Conservation (phyloP, 1,139 yeast species). For the Saccharomyces hybrid region DNA sequence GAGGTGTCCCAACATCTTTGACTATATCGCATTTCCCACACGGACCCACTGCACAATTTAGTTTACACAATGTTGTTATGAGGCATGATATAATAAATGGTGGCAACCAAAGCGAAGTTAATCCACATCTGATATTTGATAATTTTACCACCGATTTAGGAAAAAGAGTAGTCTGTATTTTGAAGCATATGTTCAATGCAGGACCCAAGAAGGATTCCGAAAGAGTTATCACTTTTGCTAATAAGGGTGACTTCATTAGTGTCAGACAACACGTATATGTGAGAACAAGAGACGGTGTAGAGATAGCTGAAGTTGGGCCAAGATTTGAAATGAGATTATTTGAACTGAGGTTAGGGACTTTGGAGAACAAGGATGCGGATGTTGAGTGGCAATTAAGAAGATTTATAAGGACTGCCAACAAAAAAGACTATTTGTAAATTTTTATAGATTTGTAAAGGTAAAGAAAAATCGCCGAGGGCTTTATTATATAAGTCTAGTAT, state of each 20-base stretch:
- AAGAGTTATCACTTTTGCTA: constrained; percentile 84
- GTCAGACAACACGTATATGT: constrained; percentile 95
- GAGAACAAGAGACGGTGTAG: constrained; percentile 79
- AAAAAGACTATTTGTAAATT: constrained; percentile 67
- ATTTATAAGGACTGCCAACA: constrained; percentile 87
- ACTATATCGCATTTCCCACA: constrained; percentile 95
- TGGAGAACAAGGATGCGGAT: constrained; percentile 96
- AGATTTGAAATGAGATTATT: constrained; percentile 91
- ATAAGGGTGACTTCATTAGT: constrained; percentile 81
- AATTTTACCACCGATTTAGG: constrained; percentile 84
- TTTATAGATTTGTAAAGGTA: not conserved
- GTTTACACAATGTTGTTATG: constrained; percentile 86
- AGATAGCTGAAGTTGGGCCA: constrained; percentile 96
- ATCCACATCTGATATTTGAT: constrained; percentile 90
- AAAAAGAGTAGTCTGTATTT: constrained; percentile 65
- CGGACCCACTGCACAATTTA: constrained; percentile 93
- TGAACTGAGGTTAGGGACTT: constrained; percentile 79
- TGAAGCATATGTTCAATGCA: constrained; percentile 90
- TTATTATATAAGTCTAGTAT: not conserved
- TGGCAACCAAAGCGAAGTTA: constrained; percentile 84
- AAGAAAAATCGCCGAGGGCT: not conserved
- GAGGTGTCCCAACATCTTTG: constrained; percentile 95
- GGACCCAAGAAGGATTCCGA: constrained; percentile 89
- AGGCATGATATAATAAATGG: constrained; percentile 85
- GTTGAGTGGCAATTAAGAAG: constrained; percentile 93